Percentiles rank a stretch among this genome's conserved stretches.
Evolutionary conservation across 441 rosid species (phyloP).

Genomic region (Raphanus hybrid): DNA sequence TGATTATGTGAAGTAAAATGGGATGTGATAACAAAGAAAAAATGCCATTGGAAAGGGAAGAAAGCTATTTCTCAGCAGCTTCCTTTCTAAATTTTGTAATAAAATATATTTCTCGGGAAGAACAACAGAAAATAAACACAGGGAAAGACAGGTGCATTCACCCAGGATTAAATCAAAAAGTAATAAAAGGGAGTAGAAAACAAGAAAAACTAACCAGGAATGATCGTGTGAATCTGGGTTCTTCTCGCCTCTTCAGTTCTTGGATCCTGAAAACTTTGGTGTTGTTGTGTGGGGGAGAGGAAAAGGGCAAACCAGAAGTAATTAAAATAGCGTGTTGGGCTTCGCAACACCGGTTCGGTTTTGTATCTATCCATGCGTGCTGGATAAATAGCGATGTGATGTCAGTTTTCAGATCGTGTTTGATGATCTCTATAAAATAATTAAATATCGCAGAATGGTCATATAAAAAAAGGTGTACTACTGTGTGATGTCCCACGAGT

Average conservation of each 20-base stretch:
- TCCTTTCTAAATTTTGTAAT: neutral
- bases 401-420: neutral
- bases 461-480: neutral
- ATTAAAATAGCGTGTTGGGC: slow-evolving; percentile 16
- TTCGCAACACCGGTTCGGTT: slow-evolving; percentile 30
- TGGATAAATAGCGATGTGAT: slow-evolving; percentile 24
- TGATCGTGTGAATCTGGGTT: slow-evolving; percentile 1
- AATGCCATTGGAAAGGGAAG: neutral
- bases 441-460: neutral
- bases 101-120: neutral
- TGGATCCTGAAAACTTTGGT: neutral
- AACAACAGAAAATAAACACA: neutral
- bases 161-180: neutral
- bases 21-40: neutral
- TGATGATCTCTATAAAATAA: neutral
- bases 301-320: neutral
- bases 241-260: slow-evolving; percentile 9
- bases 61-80: neutral
- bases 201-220: slow-evolving; percentile 29
- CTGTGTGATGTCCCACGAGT: slow-evolving; percentile 5
- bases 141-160: slow-evolving; percentile 18
- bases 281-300: neutral
- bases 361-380: slow-evolving; percentile 22
- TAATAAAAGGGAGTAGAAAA: neutral
- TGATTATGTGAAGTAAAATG: neutral